Base-by-base conservation (phyloP, 2,329 filamentous ascomycete genomes). In the Colletotrichum sp. region DNA sequence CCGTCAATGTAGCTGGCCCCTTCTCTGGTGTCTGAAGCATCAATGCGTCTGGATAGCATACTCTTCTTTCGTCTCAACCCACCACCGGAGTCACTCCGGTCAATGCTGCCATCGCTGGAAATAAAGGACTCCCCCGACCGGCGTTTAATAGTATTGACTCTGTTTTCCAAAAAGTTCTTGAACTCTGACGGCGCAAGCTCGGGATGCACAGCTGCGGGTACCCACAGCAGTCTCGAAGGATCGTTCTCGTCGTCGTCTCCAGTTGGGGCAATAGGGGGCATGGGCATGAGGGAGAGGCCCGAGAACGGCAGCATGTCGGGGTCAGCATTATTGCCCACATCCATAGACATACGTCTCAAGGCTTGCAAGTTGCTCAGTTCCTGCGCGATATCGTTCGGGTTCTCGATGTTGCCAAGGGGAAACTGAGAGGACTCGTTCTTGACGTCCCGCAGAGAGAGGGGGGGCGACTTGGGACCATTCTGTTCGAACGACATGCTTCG, bases 141-240 rank as follows among this genome's bases (percentile, higher is more conserved):
- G 79, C 96, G 90, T 83, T 95, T 93, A 80, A 98, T 98, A 44
- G 95, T 94, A 79, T 98, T 94, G 15, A 98, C 95, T 81, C 96
- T 93, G 77, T 96, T 98, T 81, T 99, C 96, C 3, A 99, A 90
- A 79, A 98, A 99, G 2, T 94, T 96, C 85, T 98, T 98, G 88
- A 98, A 99, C 80, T 98, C 97, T 82, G 94, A 96, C 2, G 97
- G 97, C 4, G 97, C 97, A 65, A 99, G 88, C 84, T 99, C 97
- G 1, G 97, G 97, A 81, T 99, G 97, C 32, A 99, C 90, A 74
- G 96, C 92, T 28, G 97, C 97, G 7, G 97, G 97, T 8, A 99
- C 97, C 97, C 97, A 99, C 79, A 98, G 94, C 75, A 98, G 86
- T 77, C 96, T 91, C 3, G 96, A 96, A 9, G 95, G 92, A 82